Evolutionary conservation across 495 filamentous ascomycete genomes (phyloP).

Genomic region (Niebla homalea): DNA sequence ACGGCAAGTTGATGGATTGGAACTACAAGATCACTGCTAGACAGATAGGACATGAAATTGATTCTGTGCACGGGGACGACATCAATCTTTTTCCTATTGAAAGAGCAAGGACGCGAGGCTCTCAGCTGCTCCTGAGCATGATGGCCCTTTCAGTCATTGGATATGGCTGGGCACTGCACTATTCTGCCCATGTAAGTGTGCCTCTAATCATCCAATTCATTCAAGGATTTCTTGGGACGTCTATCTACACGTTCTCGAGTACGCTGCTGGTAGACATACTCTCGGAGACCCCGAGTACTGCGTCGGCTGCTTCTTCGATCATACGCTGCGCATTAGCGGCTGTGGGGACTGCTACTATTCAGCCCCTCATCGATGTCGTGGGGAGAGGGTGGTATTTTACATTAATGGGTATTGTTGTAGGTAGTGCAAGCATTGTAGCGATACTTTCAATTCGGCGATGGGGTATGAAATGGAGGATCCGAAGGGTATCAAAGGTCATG

Average conservation of each 20-base stretch:
- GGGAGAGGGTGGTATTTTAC: constrained; percentile 27
- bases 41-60: constrained; percentile 10
- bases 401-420: constrained; percentile 8
- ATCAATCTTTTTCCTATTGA: constrained; percentile 50
- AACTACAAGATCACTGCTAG: constrained; percentile 33
- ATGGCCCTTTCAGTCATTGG: constrained; percentile 27
- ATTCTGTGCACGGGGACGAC: constrained; percentile 39
- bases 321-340: constrained; percentile 24
- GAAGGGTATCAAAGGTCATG: not conserved
- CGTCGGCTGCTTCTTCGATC: constrained; percentile 22
- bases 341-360: constrained; percentile 18
- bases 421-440: not conserved
- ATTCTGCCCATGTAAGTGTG: constrained; percentile 30
- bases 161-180: constrained; percentile 45
- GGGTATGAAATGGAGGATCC: constrained; percentile 8
- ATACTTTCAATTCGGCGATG: not conserved
- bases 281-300: constrained; percentile 21
- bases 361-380: constrained; percentile 20
- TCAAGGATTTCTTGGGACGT: not conserved
- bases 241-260: constrained; percentile 11
- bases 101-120: constrained; percentile 36
- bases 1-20: constrained; percentile 60
- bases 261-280: constrained; percentile 25
- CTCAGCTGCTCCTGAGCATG: not conserved
- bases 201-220: constrained; percentile 44